phyloP scores from a whole-genome alignment of 345 rosid genomes.

The Populus davidiana region DNA sequence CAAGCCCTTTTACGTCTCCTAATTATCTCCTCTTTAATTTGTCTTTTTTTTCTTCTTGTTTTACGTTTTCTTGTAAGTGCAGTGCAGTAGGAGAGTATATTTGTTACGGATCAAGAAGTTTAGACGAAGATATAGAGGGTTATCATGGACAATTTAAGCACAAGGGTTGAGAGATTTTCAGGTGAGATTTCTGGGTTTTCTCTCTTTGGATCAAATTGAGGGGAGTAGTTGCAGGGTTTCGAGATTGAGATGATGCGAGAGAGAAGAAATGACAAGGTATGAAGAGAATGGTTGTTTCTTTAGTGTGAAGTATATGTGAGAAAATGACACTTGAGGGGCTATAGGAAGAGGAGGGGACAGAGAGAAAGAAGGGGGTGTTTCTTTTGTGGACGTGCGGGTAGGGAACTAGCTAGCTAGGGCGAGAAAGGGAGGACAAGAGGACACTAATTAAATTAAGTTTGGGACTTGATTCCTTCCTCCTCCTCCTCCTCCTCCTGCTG shows the following conservation, averaged over 20 bases:
- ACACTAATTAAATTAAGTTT: slow-evolving; percentile 15
- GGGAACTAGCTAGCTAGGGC: slow-evolving; percentile 28
- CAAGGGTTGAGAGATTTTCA: slow-evolving; percentile 17
- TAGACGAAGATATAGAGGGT: neutral
- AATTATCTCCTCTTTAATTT: neutral
- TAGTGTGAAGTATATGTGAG: slow-evolving; percentile 76
- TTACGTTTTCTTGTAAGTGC: neutral
- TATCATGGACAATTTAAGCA: slow-evolving; percentile 25
- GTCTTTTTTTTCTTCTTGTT: neutral
- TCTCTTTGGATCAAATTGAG: slow-evolving; percentile 23
- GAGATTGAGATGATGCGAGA: slow-evolving; percentile 46
- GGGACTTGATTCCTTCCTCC: slow-evolving; percentile 26
- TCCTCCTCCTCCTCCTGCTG: slow-evolving; percentile 17
- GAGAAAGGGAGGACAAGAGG: slow-evolving; percentile 26
- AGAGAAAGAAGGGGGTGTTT: slow-evolving; percentile 23
- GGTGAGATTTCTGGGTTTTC: slow-evolving; percentile 17
- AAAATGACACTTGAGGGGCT: slow-evolving; percentile 69
- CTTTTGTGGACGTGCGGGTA: slow-evolving; percentile 68
- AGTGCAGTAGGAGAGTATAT: neutral
- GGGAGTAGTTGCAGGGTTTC: slow-evolving; percentile 50
- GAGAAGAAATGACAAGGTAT: slow-evolving; percentile 52
- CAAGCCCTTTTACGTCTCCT: neutral
- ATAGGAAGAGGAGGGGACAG: slow-evolving; percentile 14
- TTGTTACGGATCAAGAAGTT: neutral
- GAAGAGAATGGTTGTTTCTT: slow-evolving; percentile 63